Base-by-base conservation (phyloP, 306 rosid genomes). In the Inga oerstediana region DNA sequence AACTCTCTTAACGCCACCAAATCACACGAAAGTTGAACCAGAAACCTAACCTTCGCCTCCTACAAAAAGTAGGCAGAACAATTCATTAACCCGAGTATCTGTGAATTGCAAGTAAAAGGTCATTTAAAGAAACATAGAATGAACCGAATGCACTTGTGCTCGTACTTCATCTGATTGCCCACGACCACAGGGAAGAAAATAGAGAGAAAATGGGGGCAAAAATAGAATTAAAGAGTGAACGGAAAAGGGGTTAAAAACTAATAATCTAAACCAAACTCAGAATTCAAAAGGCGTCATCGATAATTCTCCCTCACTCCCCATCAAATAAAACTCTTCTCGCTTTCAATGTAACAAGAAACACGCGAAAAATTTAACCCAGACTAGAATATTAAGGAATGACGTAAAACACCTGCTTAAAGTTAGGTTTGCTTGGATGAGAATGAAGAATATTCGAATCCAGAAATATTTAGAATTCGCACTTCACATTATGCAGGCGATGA, bases 381-480 rank as follows among this genome's bases (percentile, higher is more conserved):
- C 32, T 5, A 48, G 74, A 80, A 74, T 15, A 67, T 59, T 17
- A 62, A 20, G 2, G 77, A 78, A 78, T 19, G n/a, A 59, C 1
- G 56, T 67, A 81, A 76, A 35, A 78, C 79, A 92, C 92, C 91
- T 87, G 51, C 58, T 61, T 41, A 15, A 20, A 73, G 67, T 74
- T 64, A 75, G 61, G 85, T 58, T 80, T 49, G 49, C 32, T 72
- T 27, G 59, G 68, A 79, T 22, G 56, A 87, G 71, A 86, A 56
- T 41, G 61, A 34, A 17, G 62, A 69, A 74, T 76, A 46, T 74
- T 20, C 16, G 80, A 66, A 86, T 59, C 62, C 10, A 51, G 44
- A 85, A 72, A 84, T 70, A 85, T 43, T 64, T 37, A 61, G 76
- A 51, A 82, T 76, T 35, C 64, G 65, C 41, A 71, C 22, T 52